phyloP scores from a whole-genome alignment of 192 early-diverging fungal genomes.

The Linnemannia elongata region DNA sequence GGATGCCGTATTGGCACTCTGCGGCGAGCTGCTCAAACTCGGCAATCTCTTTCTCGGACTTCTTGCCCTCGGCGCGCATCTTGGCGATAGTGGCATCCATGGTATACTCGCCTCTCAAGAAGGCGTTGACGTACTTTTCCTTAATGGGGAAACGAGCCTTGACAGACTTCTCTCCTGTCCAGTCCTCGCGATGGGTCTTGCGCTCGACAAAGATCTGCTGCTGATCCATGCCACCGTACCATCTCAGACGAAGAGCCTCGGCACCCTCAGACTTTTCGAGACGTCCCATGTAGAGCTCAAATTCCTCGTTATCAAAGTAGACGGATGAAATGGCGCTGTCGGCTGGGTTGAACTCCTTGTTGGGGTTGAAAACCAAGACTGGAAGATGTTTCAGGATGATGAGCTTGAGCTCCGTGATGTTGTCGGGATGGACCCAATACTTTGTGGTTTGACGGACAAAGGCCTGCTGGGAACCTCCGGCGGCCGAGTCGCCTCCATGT shows the following conservation, averaged over 20 bases:
- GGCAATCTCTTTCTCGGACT: slow-evolving; percentile 89
- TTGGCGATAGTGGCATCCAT: slow-evolving; percentile 87
- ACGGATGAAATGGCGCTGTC: slow-evolving; percentile 96
- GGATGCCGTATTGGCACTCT: slow-evolving; percentile 82
- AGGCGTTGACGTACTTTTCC: slow-evolving; percentile 95
- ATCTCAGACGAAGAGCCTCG: slow-evolving; percentile 93
- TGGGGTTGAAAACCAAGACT: slow-evolving; percentile 92
- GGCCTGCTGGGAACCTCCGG: slow-evolving; percentile 70
- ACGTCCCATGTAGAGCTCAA: slow-evolving; percentile 94
- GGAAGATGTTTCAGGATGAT: slow-evolving; percentile 94
- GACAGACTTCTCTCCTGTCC: slow-evolving; percentile 95
- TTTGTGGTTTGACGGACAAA: slow-evolving; percentile 97
- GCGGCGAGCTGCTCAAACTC: slow-evolving; percentile 77
- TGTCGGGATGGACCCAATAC: slow-evolving; percentile 99
- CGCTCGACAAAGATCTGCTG: slow-evolving; percentile 96
- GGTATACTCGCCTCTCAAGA: slow-evolving; percentile 82
- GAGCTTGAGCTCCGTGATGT: slow-evolving; percentile 96
- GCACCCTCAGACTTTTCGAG: slow-evolving; percentile 95
- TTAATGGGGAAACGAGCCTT: slow-evolving; percentile 97
- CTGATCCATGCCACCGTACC: slow-evolving; percentile 94
- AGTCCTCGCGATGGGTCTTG: slow-evolving; percentile 97
- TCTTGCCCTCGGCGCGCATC: slow-evolving; percentile 79
- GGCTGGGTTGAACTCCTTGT: slow-evolving; percentile 74
- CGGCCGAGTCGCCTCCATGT: slow-evolving; percentile 66
- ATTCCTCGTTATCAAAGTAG: slow-evolving; percentile 96